Conservation (phyloP, 164 flowering plant species). For the Chimonanthus salicifolius region DNA sequence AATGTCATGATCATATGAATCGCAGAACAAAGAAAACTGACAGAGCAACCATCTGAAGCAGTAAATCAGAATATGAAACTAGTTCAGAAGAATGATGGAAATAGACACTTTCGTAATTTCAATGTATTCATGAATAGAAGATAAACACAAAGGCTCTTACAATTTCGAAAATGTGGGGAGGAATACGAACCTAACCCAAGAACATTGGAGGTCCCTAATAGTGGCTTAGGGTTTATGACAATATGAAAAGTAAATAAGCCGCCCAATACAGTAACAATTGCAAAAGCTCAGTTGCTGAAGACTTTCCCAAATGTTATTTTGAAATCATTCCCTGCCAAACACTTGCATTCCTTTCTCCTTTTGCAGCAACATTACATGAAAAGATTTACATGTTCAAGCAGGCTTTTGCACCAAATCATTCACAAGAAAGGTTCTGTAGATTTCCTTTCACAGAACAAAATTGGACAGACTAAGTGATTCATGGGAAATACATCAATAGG, state of each 20-base stretch:
- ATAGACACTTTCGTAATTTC: not conserved
- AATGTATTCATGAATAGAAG: not conserved
- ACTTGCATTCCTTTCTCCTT: not conserved
- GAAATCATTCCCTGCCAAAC: not conserved
- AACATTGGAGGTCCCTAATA: not conserved
- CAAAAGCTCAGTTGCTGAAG: too few relatives aligned
- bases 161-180: not conserved
- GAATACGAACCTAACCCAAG: not conserved
- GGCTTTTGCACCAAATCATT: not conserved
- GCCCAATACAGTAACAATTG: not conserved
- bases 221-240: not conserved
- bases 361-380: not conserved
- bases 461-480: conserved; percentile 15
- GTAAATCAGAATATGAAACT: too few relatives aligned
- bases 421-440: not conserved
- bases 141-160: not conserved
- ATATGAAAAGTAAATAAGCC: not conserved
- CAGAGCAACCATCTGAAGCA: not conserved
- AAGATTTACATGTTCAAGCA: conserved; percentile 2
- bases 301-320: not conserved
- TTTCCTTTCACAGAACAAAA: conserved; percentile 8
- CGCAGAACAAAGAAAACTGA: not conserved
- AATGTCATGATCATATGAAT: too few relatives aligned
- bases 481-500: conserved; percentile 13
- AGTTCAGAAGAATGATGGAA: not conserved